Percentiles rank a stretch among this genome's conserved stretches.
Evolutionary conservation across 371 early-diverging fungal genomes (phyloP).

Genomic region (Mortierella sp.): DNA sequence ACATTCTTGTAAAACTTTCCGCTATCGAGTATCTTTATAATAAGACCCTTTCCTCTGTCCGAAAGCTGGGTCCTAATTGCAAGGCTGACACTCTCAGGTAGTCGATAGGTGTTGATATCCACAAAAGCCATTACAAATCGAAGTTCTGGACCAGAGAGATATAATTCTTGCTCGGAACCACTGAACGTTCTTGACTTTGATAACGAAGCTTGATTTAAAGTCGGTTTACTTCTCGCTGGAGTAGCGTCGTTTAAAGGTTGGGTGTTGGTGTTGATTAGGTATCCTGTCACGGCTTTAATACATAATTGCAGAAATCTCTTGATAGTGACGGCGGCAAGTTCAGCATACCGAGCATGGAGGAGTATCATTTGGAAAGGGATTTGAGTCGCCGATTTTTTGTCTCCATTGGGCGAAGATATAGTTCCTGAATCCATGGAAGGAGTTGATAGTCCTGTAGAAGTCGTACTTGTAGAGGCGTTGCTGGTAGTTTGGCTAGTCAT

Average conservation of each 20-base stretch:
- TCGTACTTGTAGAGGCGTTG: neutral
- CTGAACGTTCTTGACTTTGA: constrained; percentile 4
- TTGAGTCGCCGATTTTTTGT: constrained; percentile 33
- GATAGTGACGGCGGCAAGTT: constrained; percentile 16
- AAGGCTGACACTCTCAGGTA: constrained; percentile 35
- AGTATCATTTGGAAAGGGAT: constrained; percentile 53
- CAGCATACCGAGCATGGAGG: constrained; percentile 36
- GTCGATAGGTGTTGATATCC: constrained; percentile 61
- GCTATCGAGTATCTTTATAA: constrained; percentile 42
- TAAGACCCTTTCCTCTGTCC: constrained; percentile 22
- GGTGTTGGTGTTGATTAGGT: constrained; percentile 8
- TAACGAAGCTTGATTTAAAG: constrained; percentile 3
- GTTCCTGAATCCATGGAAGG: constrained; percentile 19
- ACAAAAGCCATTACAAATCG: constrained; percentile 63
- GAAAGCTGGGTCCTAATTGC: constrained; percentile 34
- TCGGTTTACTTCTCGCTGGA: neutral
- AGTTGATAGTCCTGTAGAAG: constrained; percentile 7
- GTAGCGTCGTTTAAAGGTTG: neutral
- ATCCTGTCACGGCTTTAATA: constrained; percentile 19
- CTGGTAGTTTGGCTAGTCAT: neutral
- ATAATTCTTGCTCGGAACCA: constrained; percentile 28
- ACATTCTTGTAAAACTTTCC: constrained; percentile 54
- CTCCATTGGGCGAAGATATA: neutral
- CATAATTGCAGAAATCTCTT: constrained; percentile 28
- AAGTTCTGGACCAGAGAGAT: constrained; percentile 63